These are phyloP conservation scores for Mentha longifolia DNA, from an alignment of 257 asterid genomes.

Conservation along the genomic window DNA sequence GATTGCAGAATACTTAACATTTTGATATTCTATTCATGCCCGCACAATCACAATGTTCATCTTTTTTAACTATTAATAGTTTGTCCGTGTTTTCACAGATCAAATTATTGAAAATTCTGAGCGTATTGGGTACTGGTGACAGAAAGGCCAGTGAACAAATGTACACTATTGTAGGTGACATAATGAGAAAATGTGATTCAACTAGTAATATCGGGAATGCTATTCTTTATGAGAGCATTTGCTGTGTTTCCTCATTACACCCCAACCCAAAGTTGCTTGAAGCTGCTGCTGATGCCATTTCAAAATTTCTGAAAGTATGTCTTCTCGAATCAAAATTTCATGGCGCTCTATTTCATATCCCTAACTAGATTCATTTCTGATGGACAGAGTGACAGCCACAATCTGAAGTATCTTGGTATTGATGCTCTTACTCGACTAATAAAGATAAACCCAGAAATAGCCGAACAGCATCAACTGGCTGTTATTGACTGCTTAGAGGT, in stretches of 20 bases:
- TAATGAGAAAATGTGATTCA: slow-evolving; percentile 84
- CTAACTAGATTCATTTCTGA: slow-evolving; percentile 30
- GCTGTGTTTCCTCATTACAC: slow-evolving; percentile 86
- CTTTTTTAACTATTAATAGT: neutral
- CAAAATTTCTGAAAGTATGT: slow-evolving; percentile 85
- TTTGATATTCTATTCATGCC: slow-evolving; percentile 11
- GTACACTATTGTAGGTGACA: slow-evolving; percentile 88
- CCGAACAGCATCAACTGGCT: slow-evolving; percentile 97
- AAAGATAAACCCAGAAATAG: slow-evolving; percentile 91
- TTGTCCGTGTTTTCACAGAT: slow-evolving; percentile 53
- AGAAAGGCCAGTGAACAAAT: slow-evolving; percentile 93
- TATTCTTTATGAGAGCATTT: slow-evolving; percentile 87
- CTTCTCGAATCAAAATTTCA: slow-evolving; percentile 27
- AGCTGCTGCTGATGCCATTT: slow-evolving; percentile 87
- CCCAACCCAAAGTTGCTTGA: slow-evolving; percentile 86
- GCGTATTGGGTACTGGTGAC: slow-evolving; percentile 82
- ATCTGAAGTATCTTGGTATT: slow-evolving; percentile 95
- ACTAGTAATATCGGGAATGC: slow-evolving; percentile 94
- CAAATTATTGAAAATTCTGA: slow-evolving; percentile 85
- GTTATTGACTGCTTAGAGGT: slow-evolving; percentile 99
- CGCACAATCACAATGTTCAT: neutral
- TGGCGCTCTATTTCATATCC: slow-evolving; percentile 14
- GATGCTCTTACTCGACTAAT: slow-evolving; percentile 97
- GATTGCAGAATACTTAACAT: slow-evolving; percentile 22
- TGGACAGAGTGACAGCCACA: slow-evolving; percentile 97